phyloP scores from a whole-genome alignment of 192 early-diverging fungal genomes.

The Podila horticola region DNA sequence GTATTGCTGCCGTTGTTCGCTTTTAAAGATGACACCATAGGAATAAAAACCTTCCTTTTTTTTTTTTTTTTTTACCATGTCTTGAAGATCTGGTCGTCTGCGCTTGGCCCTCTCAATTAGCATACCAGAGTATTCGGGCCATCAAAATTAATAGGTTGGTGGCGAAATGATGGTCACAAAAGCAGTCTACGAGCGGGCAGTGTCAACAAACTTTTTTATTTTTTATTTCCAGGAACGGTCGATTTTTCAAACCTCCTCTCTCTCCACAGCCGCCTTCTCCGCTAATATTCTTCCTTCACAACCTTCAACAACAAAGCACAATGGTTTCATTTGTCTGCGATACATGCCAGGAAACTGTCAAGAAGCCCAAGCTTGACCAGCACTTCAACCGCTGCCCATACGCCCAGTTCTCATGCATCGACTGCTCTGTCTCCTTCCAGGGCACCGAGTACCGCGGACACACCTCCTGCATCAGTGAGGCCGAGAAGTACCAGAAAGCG shows the following conservation, averaged over 20 bases:
- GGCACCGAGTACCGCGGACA: constrained; percentile 82
- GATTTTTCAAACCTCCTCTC: too few relatives aligned
- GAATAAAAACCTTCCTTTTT: not conserved
- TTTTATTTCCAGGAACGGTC: not conserved
- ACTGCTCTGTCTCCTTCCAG: constrained; percentile 88
- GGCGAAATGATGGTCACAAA: too few relatives aligned
- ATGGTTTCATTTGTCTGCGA: constrained; percentile 79
- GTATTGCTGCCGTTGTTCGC: constrained; percentile 25
- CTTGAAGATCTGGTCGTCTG: too few relatives aligned
- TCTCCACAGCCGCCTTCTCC: too few relatives aligned
- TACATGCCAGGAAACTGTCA: constrained; percentile 85
- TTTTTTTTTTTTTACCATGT: not conserved
- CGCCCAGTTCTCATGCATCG: constrained; percentile 91
- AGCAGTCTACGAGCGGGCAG: too few relatives aligned
- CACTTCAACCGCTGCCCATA: constrained; percentile 85
- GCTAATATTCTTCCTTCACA: not conserved
- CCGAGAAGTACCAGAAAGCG: constrained; percentile 93
- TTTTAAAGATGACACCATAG: not conserved
- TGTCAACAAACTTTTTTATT: constrained; percentile 1
- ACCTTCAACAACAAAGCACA: constrained; percentile 1
- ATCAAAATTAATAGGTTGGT: not conserved
- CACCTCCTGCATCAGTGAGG: constrained; percentile 91
- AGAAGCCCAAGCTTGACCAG: constrained; percentile 91
- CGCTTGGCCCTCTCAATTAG: too few relatives aligned
- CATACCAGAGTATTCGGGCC: too few relatives aligned